Evolutionary conservation across 2,329 filamentous ascomycete genomes (phyloP), one percentile per base, ranked within the genome.

Genomic region (Fusarium pseudograminearum): DNA sequence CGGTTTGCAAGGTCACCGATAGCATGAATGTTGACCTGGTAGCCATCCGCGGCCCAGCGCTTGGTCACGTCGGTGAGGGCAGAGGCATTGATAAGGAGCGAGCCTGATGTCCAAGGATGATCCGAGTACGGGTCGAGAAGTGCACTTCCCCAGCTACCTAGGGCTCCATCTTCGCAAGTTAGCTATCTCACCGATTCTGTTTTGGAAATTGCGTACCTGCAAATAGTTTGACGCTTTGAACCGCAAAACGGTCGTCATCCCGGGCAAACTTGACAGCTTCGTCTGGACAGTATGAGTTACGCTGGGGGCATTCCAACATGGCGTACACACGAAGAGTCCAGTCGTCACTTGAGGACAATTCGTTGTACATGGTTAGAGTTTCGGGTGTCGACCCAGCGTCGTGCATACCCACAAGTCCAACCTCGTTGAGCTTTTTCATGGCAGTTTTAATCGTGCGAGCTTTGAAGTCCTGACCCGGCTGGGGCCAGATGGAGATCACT

Each of bases 131-230:
- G 90, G 12, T 90, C 88, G n/a, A 92, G 82, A 82, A 93, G 84
- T 45, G 90, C 90, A 59, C 88, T 90, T 30, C 90, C 90, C 89
- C 90, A 92, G 75, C 87, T 90, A 8, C 90, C 90, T 3, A 92
- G 81, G 4, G 90, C 90, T 24, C 90, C 90, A 72, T 93, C 89
- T 89, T 28, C 9, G 5, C 36, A 9, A 5, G 45, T 69, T 20
- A 72, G 54, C 3, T n/a, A 34, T 16, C 5, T 8, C 34, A 28
- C 20, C 15, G n/a, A 9, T 14, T 14, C 22, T 12, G 4, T 34
- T 24, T 4, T 14, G 30, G n/a, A 16, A 12, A 11, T 12, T 16
- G 76, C 80, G 51, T 77, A 89, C 88, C 89, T 11, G 86, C 90
- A 74, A 92, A 92, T 7, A 93, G 80, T 77, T 93, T 93, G 47